phyloP scores from a whole-genome alignment of 352 stramenopile species.

The Pythium chondricola region DNA sequence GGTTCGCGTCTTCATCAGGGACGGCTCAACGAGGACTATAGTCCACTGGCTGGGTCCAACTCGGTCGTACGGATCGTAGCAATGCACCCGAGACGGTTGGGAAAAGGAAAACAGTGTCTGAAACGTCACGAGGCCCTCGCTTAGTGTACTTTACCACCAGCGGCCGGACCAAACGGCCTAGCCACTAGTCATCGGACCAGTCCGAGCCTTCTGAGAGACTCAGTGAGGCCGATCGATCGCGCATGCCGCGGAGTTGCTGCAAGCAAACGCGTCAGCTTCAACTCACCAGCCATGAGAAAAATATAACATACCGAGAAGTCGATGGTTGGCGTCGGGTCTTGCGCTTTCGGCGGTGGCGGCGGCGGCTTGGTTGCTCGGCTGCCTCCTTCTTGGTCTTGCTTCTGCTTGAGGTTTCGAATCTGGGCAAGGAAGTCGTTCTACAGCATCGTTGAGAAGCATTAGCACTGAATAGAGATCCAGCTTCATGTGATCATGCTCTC shows the following conservation, averaged over 20 bases:
- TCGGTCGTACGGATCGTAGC: too few species aligned
- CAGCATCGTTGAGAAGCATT: background rate
- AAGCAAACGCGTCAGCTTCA: background rate
- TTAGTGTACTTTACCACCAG: too few species aligned
- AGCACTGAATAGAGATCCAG: slow-evolving; percentile 4
- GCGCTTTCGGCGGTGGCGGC: slow-evolving; percentile 29
- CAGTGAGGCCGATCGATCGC: slow-evolving; percentile 66
- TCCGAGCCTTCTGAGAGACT: slow-evolving; percentile 82
- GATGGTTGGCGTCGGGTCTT: slow-evolving; percentile 55
- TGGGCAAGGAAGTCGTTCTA: slow-evolving; percentile 72
- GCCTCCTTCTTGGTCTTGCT: slow-evolving; percentile 46
- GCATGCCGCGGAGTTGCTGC: slow-evolving; percentile 81
- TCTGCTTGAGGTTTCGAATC: slow-evolving; percentile 80
- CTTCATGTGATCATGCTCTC: too few species aligned
- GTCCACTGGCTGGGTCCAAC: too few species aligned
- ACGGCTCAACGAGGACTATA: too few species aligned
- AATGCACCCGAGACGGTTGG: too few species aligned
- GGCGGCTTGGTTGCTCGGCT: slow-evolving; percentile 4
- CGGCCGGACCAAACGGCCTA: too few species aligned
- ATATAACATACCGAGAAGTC: slow-evolving; percentile 36
- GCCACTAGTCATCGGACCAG: slow-evolving; percentile 82
- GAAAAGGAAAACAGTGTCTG: too few species aligned
- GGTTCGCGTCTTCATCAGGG: too few species aligned
- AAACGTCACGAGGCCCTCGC: too few species aligned
- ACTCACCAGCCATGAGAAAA: background rate